Base-by-base conservation (phyloP, 805 yeast genomes). In the Limtongia smithiae region DNA sequence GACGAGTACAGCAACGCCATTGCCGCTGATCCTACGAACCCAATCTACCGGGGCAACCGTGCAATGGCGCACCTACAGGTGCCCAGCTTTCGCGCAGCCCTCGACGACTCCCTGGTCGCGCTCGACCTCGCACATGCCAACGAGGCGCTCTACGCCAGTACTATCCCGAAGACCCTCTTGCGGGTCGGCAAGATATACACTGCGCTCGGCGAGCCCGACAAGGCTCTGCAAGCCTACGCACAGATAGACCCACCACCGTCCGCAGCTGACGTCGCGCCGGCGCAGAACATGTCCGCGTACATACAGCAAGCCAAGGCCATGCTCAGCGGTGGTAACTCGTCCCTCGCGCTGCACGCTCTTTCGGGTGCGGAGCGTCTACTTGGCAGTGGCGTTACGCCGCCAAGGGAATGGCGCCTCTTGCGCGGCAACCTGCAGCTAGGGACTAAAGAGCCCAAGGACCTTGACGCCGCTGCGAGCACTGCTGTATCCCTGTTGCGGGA, bases 41-140 rank as follows among this genome's bases (percentile, higher is more conserved):
- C 72, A 2, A 60, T 63, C 8, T 65, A 67, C 46, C 63, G 62
- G 33, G 72, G 73, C 11, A 71, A 71, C 59, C 57, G 75, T 30
- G 51, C 66, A 12, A 69, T 71, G 61, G 73, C 75, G 2, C 55
- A 58, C 38, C 61, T 68, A 65, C 71, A 69, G 44, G 55, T 58
- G 14, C 55, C 57, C 17, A 57, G 63, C 48, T 68, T 62, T 48
- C 58, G 55, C 7, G 55, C 47, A 22, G 75, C 75, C 8, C 59
- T 68, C 22, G 41, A 46, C 15, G 75, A 71, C 53, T 60, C 68
- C 6, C 50, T 44, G 34, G 50, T 50, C 34, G 68, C 72, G n/a
- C 48, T 54, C 27, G 20, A 14, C 31, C 28, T 46, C 12, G 30
- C 41, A 9, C 37, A 37, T 18, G 50, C 41, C 4, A 41, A 41